Base-by-base conservation (phyloP, 129 eudicot species). In the sunflower (Helianthus annuus) region DNA sequence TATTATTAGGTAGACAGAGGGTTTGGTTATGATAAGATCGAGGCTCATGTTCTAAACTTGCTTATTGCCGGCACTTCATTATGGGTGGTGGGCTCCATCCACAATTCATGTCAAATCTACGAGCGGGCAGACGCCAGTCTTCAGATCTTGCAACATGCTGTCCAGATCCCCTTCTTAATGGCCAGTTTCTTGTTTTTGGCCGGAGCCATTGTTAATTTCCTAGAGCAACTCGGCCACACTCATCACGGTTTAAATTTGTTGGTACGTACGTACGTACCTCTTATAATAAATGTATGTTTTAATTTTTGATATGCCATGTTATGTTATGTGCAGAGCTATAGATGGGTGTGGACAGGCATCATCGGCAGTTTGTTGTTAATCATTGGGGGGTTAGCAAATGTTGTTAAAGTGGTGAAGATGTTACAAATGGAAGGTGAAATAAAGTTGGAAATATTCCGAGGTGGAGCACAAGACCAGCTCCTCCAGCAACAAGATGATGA, bases 61-160 rank as follows among this genome's bases (percentile, higher is more conserved):
- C 79, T 89, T 27, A 76, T 92, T 52, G 95, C 96, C 5, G 95
- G 95, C 34, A 73, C 83, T 15, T 66, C 80, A 2, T 79, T 92
- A 15, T 89, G 96, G 98, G 76, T 92, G 48, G 66, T 89, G 4
- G 98, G 98, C 3, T 87, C 96, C 40, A 87, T 89, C 75, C 95
- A 81, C 14, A 92, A 89, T 51, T 81, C 91, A 5, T 92, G 96
- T 75, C 98, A 89, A 40, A 76, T 89, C 24, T 89, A 89, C 42
- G 95, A 92, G 70, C 82, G 84, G 63, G 82, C 92, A 0, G 91
- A 83, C 72, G 90, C 85, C 11, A 93, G 80, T 45, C 81, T 92
- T 14, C 98, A 92, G 56, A 77, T 92, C 64, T 68, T 92, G 84
- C 98, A 92, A 79, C 79, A 86, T 12, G 61, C 81, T 66, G 95